Evolutionary conservation across 1,284 basidiomycete genomes (phyloP).

Genomic region (Polyporus tsugae): DNA sequence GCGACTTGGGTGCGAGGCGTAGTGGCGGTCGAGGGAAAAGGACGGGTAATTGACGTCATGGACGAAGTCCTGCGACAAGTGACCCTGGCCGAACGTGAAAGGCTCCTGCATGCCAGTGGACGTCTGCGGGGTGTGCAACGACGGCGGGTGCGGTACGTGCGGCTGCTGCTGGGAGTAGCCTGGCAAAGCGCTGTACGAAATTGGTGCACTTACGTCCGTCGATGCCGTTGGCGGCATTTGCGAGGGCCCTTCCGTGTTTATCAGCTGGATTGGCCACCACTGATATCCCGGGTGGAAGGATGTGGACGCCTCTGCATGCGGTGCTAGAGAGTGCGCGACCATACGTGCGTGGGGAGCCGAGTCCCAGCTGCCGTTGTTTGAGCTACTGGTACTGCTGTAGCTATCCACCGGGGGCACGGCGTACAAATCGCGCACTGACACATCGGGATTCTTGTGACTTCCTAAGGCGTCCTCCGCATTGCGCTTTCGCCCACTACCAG

Average conservation of each 20-base stretch:
- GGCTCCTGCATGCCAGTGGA: constrained; percentile 23
- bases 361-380: constrained; percentile 47
- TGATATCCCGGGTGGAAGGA: constrained; percentile 77
- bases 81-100: constrained; percentile 42
- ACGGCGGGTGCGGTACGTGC: background rate
- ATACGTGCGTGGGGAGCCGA: constrained; percentile 66
- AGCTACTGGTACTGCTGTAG: constrained; percentile 22
- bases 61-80: constrained; percentile 34
- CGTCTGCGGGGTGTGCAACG: constrained; percentile 5
- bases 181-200: constrained; percentile 28
- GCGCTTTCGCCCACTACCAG: constrained; percentile 61
- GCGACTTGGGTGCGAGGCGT: constrained; percentile 1
- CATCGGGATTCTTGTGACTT: constrained; percentile 56
- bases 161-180: constrained; percentile 17
- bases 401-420: constrained; percentile 32
- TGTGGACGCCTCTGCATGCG: constrained; percentile 66
- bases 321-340: constrained; percentile 77
- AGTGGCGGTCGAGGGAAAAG: constrained; percentile 18
- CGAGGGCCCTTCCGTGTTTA: constrained; percentile 27
- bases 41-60: constrained; percentile 33
- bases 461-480: constrained; percentile 73
- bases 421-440: constrained; percentile 54
- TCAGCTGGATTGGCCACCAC: constrained; percentile 63
- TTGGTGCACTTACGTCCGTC: constrained; percentile 31
- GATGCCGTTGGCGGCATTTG: constrained; percentile 29